These are phyloP conservation scores for Cochlearia excelsa DNA, from an alignment of 345 rosid genomes.

Conservation along the genomic window DNA sequence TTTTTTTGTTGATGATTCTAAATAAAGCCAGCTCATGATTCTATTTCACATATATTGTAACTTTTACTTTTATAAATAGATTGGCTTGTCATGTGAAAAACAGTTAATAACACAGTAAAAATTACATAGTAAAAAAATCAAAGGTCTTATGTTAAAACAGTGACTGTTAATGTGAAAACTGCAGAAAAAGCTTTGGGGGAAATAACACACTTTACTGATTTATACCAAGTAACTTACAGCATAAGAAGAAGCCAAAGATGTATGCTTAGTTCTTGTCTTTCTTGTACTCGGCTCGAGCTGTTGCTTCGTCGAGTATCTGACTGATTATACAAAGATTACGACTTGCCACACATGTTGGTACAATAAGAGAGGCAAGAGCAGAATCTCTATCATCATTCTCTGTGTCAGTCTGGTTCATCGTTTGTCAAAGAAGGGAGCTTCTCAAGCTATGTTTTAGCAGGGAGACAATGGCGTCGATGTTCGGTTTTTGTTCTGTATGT, in stretches of 20 bases:
- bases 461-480: not conserved
- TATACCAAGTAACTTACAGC: constrained; percentile 16
- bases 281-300: constrained; percentile 14
- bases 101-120: not conserved
- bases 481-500: not conserved
- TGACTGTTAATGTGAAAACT: constrained; percentile 16
- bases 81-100: constrained; percentile 3
- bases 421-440: not conserved
- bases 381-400: not conserved
- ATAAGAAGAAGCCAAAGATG: constrained; percentile 20
- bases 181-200: not conserved
- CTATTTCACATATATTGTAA: constrained; percentile 4
- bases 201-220: constrained; percentile 13
- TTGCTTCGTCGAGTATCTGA: constrained; percentile 17
- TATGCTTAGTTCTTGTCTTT: constrained; percentile 20
- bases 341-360: constrained; percentile 16
- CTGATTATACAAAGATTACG: constrained; percentile 20
- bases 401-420: constrained; percentile 11
- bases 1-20: constrained; percentile 15
- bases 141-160: constrained; percentile 11
- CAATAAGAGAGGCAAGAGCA: constrained; percentile 1
- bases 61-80: not conserved
- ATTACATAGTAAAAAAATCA: constrained; percentile 4
- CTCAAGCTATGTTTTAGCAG: too few relatives aligned
- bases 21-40: constrained; percentile 29